These are phyloP conservation scores for Amniculicola lignicola DNA, from an alignment of 495 filamentous ascomycete genomes.

Conservation along the genomic window DNA sequence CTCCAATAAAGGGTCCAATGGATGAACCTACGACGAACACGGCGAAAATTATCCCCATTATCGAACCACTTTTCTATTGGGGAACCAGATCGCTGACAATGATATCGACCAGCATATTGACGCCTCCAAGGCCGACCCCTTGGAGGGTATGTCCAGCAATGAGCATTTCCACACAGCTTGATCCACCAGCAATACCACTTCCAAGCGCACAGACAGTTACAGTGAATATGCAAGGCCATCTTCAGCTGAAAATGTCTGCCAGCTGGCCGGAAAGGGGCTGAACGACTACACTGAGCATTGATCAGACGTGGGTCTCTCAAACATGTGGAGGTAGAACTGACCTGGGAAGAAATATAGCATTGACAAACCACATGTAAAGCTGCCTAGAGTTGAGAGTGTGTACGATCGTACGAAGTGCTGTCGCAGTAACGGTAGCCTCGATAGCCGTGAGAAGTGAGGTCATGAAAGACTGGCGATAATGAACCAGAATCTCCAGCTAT, in stretches of 20 bases:
- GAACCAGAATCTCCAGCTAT: constrained; percentile 4
- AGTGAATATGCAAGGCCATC: constrained; percentile 3
- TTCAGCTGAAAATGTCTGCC: constrained; percentile 21
- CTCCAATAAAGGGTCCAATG: constrained; percentile 44
- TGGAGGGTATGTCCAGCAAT: constrained; percentile 30
- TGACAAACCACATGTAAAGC: constrained; percentile 4
- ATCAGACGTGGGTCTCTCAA: no score
- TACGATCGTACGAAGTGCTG: background rate
- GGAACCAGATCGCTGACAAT: constrained; percentile 45
- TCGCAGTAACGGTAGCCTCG: constrained; percentile 1
- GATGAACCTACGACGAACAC: constrained; percentile 37
- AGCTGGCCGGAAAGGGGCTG: constrained; percentile 24
- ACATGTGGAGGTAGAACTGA: no score
- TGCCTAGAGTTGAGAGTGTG: background rate
- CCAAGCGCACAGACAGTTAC: constrained; percentile 22
- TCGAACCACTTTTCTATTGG: constrained; percentile 40
- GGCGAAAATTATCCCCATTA: constrained; percentile 36
- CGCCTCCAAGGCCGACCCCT: constrained; percentile 23
- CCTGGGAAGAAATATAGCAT: constrained; percentile 1
- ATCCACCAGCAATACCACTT: constrained; percentile 12
- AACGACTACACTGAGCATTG: no score
- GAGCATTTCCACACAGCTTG: constrained; percentile 9
- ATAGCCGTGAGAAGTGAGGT: constrained; percentile 4
- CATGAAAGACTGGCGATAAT: constrained; percentile 1
- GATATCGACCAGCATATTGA: constrained; percentile 36